Base-by-base conservation (phyloP, 225 moss, liverwort and hornwort species). In the Climacium dendroides region DNA sequence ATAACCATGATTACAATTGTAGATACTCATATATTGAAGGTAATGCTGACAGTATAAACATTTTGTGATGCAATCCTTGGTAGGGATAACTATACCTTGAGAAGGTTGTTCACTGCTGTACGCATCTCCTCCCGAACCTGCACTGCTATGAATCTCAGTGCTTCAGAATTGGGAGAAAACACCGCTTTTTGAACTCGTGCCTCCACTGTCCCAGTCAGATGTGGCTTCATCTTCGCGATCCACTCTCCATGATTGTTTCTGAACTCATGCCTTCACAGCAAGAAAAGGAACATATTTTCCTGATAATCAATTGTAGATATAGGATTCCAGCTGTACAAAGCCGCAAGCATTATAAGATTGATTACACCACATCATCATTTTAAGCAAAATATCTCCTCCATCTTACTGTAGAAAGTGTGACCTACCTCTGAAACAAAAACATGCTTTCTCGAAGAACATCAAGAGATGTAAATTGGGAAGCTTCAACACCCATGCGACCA, bases 391-490 rank as follows among this genome's bases (percentile, higher is more conserved):
- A 74, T 55, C 22, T 66, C 67, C 35, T 86, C 59, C 78, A 69
- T 15, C 39, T 69, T n/a, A 41, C 13, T 32, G 43, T 63, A 64
- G 62, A 77, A 76, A 75, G 30, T 70, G 26, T 50, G 54, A 81
- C 81, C 80, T 83, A 91, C 92, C 89, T 89, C 50, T 88, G 91
- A 81, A 91, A 89, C 80, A 83, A 50, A 86, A 93, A 72, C 92
- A 91, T 91, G 55, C 88, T 70, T 77, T 91, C 88, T 78, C 86
- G 91, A 84, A 93, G 88, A 62, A 91, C 86, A 67, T 93, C 91
- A 89, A 91, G 83, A 45, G 89, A 80, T 72, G 88, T 81, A 54
- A 77, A 89, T 70, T 89, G 76, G 45, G 89, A 89, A 80, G 58
- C 69, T 63, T 91, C 88, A 62, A 76, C 62, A 59, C 88, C 81